Evolutionary conservation across 208 protist genomes (phyloP).

Genomic region (Angomonas desouzai): DNA sequence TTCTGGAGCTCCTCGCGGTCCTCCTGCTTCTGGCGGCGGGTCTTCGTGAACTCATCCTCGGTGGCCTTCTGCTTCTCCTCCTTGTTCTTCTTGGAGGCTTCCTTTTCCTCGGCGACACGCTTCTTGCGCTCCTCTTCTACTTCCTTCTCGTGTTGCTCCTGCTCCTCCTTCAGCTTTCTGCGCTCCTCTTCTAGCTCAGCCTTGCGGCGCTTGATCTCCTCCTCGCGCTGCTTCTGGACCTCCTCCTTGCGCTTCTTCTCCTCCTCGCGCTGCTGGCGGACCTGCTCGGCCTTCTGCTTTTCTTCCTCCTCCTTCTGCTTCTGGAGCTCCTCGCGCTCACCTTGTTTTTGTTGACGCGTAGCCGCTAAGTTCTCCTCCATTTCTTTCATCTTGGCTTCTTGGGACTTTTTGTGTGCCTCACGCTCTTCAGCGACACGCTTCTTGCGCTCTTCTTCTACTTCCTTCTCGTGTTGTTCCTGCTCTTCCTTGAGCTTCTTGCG

Average conservation of each 20-base stretch:
- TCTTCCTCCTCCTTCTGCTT: slow-evolving; percentile 25
- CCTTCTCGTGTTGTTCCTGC: slow-evolving; percentile 33
- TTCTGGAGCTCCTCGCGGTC: slow-evolving; percentile 21
- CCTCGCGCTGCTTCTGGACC: slow-evolving; percentile 24
- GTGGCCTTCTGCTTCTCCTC: slow-evolving; percentile 22
- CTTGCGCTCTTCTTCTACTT: slow-evolving; percentile 26
- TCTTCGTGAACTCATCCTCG: slow-evolving; percentile 17
- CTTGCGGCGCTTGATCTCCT: slow-evolving; percentile 33
- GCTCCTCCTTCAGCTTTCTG: slow-evolving; percentile 27
- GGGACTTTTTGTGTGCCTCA: slow-evolving; percentile 33
- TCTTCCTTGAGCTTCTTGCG: slow-evolving; percentile 31
- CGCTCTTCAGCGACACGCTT: slow-evolving; percentile 19
- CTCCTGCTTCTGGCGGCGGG: slow-evolving; percentile 16
- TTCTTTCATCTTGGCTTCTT: slow-evolving; percentile 28
- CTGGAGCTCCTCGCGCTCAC: slow-evolving; percentile 19
- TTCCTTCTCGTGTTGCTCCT: slow-evolving; percentile 34
- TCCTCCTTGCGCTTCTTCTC: slow-evolving; percentile 25
- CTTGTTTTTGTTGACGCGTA: slow-evolving; percentile 18
- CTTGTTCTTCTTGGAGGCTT: slow-evolving; percentile 34
- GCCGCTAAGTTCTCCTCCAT: slow-evolving; percentile 18
- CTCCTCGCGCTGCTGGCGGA: slow-evolving; percentile 26
- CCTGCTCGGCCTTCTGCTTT: slow-evolving; percentile 25
- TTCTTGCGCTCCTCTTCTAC: slow-evolving; percentile 24
- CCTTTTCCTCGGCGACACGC: slow-evolving; percentile 16
- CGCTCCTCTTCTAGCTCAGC: slow-evolving; percentile 22